Percentiles rank a stretch among this genome's conserved stretches.
Conservation (phyloP, 208 protist genomes). For the Polymyxa betae region DNA sequence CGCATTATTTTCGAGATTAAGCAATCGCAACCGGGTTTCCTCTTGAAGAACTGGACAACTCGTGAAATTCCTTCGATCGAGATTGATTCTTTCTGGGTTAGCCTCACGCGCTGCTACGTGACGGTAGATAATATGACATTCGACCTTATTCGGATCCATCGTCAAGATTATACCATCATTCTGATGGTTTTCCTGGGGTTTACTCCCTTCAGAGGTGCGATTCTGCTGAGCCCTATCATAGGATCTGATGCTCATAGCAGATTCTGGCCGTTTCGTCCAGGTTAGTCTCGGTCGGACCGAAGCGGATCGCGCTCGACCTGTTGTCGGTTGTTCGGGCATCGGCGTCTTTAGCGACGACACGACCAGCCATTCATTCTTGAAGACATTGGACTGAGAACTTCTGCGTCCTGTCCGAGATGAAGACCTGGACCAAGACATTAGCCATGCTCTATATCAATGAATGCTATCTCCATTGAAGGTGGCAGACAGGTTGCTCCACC, state of each 20-base stretch:
- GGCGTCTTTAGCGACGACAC: conserved; percentile 14
- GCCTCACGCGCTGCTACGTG: background rate
- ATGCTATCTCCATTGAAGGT: too few relatives aligned
- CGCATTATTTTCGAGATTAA: conserved; percentile 73
- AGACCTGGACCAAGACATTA: background rate
- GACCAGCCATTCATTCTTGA: conserved; percentile 20
- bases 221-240: too few relatives aligned
- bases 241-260: background rate
- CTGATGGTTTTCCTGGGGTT: background rate
- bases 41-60: conserved; percentile 66
- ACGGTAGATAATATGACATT: background rate
- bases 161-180: conserved; percentile 32
- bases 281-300: background rate
- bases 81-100: conserved; percentile 67
- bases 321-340: background rate
- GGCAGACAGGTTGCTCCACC: too few relatives aligned
- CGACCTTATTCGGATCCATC: background rate
- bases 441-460: too few relatives aligned
- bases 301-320: background rate
- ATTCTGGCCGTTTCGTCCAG: conserved; percentile 22
- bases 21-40: conserved; percentile 69
- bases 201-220: too few relatives aligned
- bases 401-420: background rate
- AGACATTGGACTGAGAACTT: background rate
- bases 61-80: conserved; percentile 58